Conservation (phyloP, 176 grass and related monocot species). For the Musa acuminata region DNA sequence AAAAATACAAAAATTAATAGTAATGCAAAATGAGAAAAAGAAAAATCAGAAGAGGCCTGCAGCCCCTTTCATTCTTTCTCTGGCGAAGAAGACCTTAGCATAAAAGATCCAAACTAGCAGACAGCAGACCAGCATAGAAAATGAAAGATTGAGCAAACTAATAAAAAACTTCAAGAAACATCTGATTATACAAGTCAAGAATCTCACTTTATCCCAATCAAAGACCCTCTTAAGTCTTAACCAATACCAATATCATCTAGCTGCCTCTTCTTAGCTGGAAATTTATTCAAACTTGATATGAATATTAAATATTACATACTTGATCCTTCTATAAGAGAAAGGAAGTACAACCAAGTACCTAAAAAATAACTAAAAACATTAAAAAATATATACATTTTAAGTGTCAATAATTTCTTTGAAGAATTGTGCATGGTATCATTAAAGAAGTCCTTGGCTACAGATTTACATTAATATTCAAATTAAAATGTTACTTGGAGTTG, state of each 20-base stretch:
- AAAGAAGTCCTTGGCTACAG: no score
- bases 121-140: no score
- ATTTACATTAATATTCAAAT: no score
- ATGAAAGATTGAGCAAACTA: no score
- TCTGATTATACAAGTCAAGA: background rate
- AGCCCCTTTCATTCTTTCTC: background rate
- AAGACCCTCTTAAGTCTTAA: no score
- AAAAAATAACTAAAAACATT: background rate
- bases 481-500: no score
- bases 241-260: no score
- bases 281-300: background rate
- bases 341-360: background rate
- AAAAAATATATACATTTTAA: no score
- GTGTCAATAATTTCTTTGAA: no score
- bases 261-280: background rate
- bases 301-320: background rate
- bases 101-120: no score
- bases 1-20: background rate
- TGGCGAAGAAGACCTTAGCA: no score
- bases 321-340: background rate
- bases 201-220: background rate
- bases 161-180: background rate
- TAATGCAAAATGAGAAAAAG: background rate
- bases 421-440: no score
- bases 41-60: background rate